phyloP scores from a whole-genome alignment of 768 basidiomycete genomes.

The Termitomyces sp. region DNA sequence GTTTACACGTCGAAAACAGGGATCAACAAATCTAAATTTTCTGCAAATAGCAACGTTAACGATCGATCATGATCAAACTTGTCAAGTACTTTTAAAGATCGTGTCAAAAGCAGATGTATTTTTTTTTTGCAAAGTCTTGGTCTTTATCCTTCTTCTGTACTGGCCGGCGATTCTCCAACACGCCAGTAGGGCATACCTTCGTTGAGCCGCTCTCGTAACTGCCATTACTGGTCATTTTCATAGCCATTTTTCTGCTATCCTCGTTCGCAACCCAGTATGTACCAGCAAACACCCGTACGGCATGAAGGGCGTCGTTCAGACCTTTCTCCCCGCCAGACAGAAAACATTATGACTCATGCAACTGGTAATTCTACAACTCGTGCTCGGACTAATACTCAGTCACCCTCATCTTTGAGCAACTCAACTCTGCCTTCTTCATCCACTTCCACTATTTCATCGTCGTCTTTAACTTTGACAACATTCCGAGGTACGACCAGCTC shows the following conservation, averaged over 20 bases:
- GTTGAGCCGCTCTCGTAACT: not conserved
- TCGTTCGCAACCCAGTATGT: constrained; percentile 2
- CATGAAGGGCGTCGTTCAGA: constrained; percentile 6
- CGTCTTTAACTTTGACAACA: not conserved
- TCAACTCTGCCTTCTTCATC: not conserved
- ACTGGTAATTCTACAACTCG: not conserved
- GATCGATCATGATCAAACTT: not conserved
- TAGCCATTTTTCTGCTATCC: not conserved
- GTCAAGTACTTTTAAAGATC: not conserved
- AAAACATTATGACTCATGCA: not conserved
- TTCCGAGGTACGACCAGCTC: not conserved
- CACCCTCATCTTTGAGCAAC: not conserved
- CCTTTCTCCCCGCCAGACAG: constrained; percentile 4
- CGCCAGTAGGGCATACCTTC: not conserved
- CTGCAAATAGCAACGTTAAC: not conserved
- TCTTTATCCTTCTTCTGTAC: not conserved
- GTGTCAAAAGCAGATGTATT: not conserved
- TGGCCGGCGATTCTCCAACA: constrained; percentile 1
- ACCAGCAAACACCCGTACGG: not conserved
- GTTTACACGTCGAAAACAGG: not conserved
- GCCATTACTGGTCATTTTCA: not conserved
- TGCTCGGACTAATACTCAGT: not conserved
- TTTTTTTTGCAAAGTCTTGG: constrained; percentile 1
- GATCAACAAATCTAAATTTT: not conserved
- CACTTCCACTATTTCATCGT: not conserved